phyloP scores from a whole-genome alignment of 2,329 filamentous ascomycete species.

The Juglanconis sp. region DNA sequence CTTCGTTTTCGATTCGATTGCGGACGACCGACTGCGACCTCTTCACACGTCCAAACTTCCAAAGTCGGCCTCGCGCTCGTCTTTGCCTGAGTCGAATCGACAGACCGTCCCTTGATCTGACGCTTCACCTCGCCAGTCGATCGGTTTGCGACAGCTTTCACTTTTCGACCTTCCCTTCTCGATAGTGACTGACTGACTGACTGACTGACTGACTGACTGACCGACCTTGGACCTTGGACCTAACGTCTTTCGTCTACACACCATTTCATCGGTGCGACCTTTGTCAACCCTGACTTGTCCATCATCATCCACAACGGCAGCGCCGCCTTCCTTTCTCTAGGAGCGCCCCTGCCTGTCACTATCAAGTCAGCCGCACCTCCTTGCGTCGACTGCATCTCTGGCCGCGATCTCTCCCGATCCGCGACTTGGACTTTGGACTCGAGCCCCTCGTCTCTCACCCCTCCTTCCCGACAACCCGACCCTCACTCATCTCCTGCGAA shows the following conservation, averaged over 20 bases:
- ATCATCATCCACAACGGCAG: constrained; percentile 1
- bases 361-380: not conserved
- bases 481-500: constrained; percentile 1
- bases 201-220: not conserved
- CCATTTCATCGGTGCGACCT: not conserved
- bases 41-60: constrained; percentile 1
- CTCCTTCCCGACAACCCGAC: not conserved
- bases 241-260: not conserved
- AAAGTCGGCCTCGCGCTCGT: constrained; percentile 5
- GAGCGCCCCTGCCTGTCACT: not conserved
- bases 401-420: constrained; percentile 6
- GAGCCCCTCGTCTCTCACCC: not conserved
- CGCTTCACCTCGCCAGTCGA: not conserved
- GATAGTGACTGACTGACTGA: not conserved
- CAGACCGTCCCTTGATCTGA: not conserved
- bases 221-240: not conserved
- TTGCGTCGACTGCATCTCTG: not conserved
- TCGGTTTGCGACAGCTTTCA: not conserved
- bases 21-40: constrained; percentile 11
- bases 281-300: not conserved
- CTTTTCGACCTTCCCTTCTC: not conserved
- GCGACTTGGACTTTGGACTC: constrained; percentile 8
- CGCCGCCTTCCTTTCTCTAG: not conserved
- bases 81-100: not conserved
- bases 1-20: constrained; percentile 6